Evolutionary conservation across 208 protist genomes (phyloP).

Genomic region (Acanthamoeba castellanii): DNA sequence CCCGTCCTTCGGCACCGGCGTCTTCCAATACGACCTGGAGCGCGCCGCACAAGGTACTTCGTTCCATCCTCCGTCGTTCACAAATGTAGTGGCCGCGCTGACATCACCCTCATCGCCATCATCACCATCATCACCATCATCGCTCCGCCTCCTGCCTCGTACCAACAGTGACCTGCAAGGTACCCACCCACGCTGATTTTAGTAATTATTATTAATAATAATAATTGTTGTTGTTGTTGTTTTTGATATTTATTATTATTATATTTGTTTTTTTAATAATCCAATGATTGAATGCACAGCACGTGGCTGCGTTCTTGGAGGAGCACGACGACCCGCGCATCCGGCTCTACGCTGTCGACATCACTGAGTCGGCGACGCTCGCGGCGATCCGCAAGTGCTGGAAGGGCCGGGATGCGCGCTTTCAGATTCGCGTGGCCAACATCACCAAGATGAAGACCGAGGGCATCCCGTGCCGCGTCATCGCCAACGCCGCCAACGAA

Average conservation of each 20-base stretch:
- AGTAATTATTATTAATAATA: background rate
- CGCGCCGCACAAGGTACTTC: background rate
- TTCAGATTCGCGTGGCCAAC: slow-evolving; percentile 2
- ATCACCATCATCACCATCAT: too few species aligned
- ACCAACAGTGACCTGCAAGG: background rate
- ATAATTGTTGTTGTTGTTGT: background rate
- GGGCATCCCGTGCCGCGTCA: slow-evolving; percentile 51
- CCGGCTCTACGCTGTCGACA: slow-evolving; percentile 12
- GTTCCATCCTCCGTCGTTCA: too few species aligned
- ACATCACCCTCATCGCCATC: too few species aligned
- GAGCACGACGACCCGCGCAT: slow-evolving; percentile 3
- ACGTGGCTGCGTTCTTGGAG: slow-evolving; percentile 1
- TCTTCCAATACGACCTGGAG: slow-evolving; percentile 52
- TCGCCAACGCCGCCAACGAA: slow-evolving; percentile 49
- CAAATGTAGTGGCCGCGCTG: background rate
- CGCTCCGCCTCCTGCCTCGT: background rate
- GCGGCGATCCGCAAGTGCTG: background rate
- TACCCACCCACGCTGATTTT: background rate
- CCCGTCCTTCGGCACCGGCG: slow-evolving; percentile 45
- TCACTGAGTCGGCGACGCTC: slow-evolving; percentile 10
- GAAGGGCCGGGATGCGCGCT: background rate
- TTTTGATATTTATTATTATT: background rate
- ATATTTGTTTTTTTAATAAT: background rate
- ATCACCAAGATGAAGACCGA: slow-evolving; percentile 18
- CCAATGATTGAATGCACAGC: background rate